phyloP scores from a whole-genome alignment of 1,284 basidiomycete species.

The Cryptococcus sp. region DNA sequence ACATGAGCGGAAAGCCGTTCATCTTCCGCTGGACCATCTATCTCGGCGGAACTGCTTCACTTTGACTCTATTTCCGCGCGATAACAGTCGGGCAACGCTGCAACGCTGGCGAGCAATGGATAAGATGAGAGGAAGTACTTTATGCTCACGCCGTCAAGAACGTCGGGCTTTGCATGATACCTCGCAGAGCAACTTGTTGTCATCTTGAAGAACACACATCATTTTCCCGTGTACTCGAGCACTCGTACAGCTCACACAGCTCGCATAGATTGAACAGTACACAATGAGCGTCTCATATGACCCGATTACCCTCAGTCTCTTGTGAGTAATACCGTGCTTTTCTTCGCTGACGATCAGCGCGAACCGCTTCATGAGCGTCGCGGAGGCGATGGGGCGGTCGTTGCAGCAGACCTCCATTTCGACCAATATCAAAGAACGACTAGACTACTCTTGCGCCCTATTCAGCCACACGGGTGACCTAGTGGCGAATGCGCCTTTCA shows the following conservation, averaged over 20 bases:
- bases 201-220: too few species aligned
- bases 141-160: too few species aligned
- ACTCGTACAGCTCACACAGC: too few species aligned
- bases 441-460: slow-evolving; percentile 57
- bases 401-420: slow-evolving; percentile 58
- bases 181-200: too few species aligned
- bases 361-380: slow-evolving; percentile 47
- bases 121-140: too few species aligned
- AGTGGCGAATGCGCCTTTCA: slow-evolving; percentile 59
- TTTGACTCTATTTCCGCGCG: too few species aligned
- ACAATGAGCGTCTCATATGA: slow-evolving; percentile 25
- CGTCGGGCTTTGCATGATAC: too few species aligned
- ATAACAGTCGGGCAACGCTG: neutral
- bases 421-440: slow-evolving; percentile 49
- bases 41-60: too few species aligned
- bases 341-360: slow-evolving; percentile 12
- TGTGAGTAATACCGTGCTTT: slow-evolving; percentile 21
- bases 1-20: neutral
- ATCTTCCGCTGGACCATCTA: too few species aligned
- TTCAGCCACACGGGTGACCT: slow-evolving; percentile 56
- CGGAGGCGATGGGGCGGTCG: slow-evolving; percentile 58
- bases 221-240: too few species aligned
- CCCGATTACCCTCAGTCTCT: slow-evolving; percentile 40
- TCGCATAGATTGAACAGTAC: neutral
- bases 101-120: too few species aligned